Base-by-base conservation (phyloP, 108 stramenopile genomes). In the Stephanodiscus minutulus region DNA sequence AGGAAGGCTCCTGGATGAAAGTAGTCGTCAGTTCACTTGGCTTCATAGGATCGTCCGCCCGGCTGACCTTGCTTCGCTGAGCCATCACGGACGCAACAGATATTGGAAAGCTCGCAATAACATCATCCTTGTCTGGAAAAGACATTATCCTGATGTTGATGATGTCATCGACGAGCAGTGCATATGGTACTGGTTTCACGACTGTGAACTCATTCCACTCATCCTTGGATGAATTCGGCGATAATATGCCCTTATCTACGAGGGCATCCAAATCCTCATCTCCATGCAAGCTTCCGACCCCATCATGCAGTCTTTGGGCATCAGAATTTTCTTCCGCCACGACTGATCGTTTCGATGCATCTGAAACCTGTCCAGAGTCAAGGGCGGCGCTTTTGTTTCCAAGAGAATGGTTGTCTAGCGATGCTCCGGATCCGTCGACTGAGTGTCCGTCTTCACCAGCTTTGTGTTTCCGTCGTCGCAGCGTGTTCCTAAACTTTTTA, bases 21-120 rank as follows among this genome's bases (percentile, higher is more conserved):
- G 75, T 81, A 15, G 64, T 63, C 12, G 80, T 81, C 24, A 81
- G 57, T 28, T 81, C 80, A 37, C 74, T 76, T 27, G 80, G 80
- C 33, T 74, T 65, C 7, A 68, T 48, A 5, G 80, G 80, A 77
- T 81, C 68, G 66, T 52, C 62, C 18, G 70, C 50, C 25, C 80
- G 63, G 17, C 77, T 76, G 6, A 72, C 75, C 28, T 77, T 59
- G 13, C 53, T 56, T 6, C 73, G 64, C 58, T 81, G 70, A 0
- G 31, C 52, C 70, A 81, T 67, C 5, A 81, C 55, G 17, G 74
- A 76, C 24, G 80, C 80, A 22, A 81, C 76, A 44, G 70, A 72
- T 15, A 81, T 77, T 18, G 80, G 80, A 25, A 81, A 81, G 21
- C 55, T 68, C 25, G 80, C 80, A 52, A 81, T 59, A 17, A 69